These are phyloP conservation scores for Ophiostoma sp. DNA, from an alignment of 2,329 filamentous ascomycete genomes.

Conservation along the genomic window DNA sequence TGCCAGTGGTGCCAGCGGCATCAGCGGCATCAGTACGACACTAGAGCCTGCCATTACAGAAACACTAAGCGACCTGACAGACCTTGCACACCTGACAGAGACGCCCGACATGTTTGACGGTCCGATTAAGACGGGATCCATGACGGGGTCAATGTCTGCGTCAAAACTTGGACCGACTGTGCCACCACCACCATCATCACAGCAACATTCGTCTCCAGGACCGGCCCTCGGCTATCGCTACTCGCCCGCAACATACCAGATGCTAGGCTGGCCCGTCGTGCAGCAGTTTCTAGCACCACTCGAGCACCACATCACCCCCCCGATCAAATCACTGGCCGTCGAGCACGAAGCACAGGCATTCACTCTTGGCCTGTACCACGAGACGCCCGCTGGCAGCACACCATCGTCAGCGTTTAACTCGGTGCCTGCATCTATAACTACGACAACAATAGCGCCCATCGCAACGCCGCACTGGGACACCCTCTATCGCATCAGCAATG, in stretches of 20 bases:
- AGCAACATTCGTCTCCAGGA: not conserved
- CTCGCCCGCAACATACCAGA: conserved; percentile 44
- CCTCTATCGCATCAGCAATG: conserved; percentile 47
- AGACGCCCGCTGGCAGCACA: conserved; percentile 23
- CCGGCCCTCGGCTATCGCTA: conserved; percentile 30
- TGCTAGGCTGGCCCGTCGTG: conserved; percentile 47
- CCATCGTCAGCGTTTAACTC: not conserved
- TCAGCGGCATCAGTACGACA: not conserved
- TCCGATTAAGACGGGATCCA: conserved; percentile 23
- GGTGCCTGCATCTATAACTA: conserved; percentile 14
- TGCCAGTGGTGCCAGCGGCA: not conserved
- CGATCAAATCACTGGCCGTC: conserved; percentile 27
- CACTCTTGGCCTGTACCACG: conserved; percentile 34
- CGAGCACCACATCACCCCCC: conserved; percentile 32
- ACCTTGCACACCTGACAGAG: not conserved
- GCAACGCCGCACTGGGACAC: conserved; percentile 39
- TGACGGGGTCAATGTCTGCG: not conserved
- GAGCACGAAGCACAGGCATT: conserved; percentile 38
- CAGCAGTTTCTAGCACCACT: conserved; percentile 38
- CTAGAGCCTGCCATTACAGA: not conserved
- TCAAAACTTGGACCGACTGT: not conserved
- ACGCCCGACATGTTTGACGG: conserved; percentile 6
- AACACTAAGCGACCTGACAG: not conserved
- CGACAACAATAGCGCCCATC: conserved; percentile 31
- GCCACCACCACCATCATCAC: not conserved